These are phyloP conservation scores for Plasmodium cynomolgi DNA, from an alignment of 169 alveolate species.

Conservation along the genomic window DNA sequence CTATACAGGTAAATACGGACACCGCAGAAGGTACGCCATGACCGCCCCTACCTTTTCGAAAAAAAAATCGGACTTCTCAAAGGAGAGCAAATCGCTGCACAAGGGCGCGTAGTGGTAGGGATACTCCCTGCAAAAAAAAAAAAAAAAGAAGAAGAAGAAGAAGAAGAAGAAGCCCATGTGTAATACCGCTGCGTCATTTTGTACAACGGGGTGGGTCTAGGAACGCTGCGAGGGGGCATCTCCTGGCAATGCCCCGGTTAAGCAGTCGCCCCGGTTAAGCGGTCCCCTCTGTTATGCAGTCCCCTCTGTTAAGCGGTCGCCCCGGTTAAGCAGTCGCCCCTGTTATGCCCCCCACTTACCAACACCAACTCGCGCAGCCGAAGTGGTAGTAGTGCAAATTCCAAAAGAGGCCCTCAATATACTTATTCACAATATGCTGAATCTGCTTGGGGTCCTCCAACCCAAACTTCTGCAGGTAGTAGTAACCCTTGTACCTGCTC, in stretches of 20 bases:
- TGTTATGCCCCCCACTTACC: conserved; percentile 90
- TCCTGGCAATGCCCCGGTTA: not conserved
- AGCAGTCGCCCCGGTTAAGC: too few relatives aligned
- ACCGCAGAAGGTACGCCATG: not conserved
- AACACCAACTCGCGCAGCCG: conserved; percentile 96
- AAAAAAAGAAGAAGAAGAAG: not conserved
- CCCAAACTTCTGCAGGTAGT: conserved; percentile 80
- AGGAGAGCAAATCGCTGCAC: conserved; percentile 70
- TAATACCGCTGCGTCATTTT: not conserved
- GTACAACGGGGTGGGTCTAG: not conserved
- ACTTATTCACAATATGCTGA: conserved; percentile 88
- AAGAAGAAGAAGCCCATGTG: not conserved
- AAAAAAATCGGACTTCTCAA: conserved; percentile 71
- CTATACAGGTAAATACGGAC: not conserved
- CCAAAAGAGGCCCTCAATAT: conserved; percentile 97
- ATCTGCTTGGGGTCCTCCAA: conserved; percentile 82
- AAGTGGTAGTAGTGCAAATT: conserved; percentile 93
- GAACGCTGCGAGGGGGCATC: not conserved
- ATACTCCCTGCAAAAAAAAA: conserved; percentile 75
- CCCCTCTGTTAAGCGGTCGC: too few relatives aligned
- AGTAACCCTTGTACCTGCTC: conserved; percentile 82
- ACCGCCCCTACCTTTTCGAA: conserved; percentile 53
- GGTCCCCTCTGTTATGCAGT: not conserved
- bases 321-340: too few relatives aligned
- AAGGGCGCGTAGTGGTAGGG: conserved; percentile 77